Evolutionary conservation across 768 basidiomycete species (phyloP).

Genomic region (Jaapia argillacea): DNA sequence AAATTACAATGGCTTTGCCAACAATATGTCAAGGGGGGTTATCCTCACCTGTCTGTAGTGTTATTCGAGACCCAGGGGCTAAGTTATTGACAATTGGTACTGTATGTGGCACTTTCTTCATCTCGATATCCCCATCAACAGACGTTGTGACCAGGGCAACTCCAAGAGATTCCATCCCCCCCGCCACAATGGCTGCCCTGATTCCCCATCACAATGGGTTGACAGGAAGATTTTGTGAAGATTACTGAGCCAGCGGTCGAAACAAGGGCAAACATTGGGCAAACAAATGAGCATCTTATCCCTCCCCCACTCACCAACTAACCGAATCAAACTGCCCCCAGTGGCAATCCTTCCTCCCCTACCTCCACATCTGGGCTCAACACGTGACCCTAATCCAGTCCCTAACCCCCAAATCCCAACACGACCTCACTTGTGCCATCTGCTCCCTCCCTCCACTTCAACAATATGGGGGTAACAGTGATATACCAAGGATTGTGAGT

Average conservation of each 20-base stretch:
- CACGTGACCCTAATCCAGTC: constrained; percentile 52
- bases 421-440: constrained; percentile 76
- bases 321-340: constrained; percentile 62
- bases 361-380: constrained; percentile 65
- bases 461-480: constrained; percentile 76
- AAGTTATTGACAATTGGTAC: too few species aligned
- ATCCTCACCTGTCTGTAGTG: too few species aligned
- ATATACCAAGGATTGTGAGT: constrained; percentile 66
- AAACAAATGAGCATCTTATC: constrained; percentile 59
- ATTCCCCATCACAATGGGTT: constrained; percentile 1
- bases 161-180: constrained; percentile 80
- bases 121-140: constrained; percentile 58
- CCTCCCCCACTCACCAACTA: constrained; percentile 56
- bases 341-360: constrained; percentile 48
- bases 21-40: too few species aligned
- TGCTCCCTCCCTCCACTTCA: constrained; percentile 47
- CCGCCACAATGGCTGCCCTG: constrained; percentile 9
- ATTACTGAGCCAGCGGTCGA: constrained; percentile 84
- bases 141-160: constrained; percentile 73
- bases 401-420: constrained; percentile 64
- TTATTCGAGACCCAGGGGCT: too few species aligned
- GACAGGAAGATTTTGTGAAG: constrained; percentile 54
- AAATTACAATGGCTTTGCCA: too few species aligned
- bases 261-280: too few species aligned
- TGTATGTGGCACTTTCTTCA: too few species aligned